A percentile compares a stretch with the other conserved stretches of the same genome.
phyloP scores from a whole-genome alignment of 768 basidiomycete genomes.

The Sarcodon sp. region DNA sequence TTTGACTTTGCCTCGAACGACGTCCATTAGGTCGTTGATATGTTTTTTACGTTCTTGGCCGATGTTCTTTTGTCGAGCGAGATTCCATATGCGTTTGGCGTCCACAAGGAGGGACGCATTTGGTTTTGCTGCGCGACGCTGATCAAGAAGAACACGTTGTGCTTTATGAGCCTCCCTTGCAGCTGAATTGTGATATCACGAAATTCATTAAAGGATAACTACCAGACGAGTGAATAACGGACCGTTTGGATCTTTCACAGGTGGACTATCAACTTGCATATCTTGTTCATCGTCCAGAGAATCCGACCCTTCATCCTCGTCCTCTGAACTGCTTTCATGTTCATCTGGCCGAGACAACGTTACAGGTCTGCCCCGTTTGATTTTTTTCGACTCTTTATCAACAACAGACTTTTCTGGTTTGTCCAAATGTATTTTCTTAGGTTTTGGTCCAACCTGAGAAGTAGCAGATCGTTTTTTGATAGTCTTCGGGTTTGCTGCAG shows the following conservation, averaged over 20 bases:
- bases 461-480: conserved; percentile 38
- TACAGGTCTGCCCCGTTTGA: conserved; percentile 52
- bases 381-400: conserved; percentile 20
- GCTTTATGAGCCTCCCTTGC: conserved; percentile 59
- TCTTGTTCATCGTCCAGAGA: conserved; percentile 19
- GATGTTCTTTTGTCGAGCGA: conserved; percentile 62
- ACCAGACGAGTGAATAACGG: conserved; percentile 6
- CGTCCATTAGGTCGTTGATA: conserved; percentile 58
- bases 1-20: conserved; percentile 70
- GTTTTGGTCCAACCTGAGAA: conserved; percentile 30
- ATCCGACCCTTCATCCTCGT: conserved; percentile 18
- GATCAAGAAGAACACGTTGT: conserved; percentile 52
- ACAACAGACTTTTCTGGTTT: conserved; percentile 9
- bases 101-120: conserved; percentile 55
- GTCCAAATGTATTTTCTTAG: conserved; percentile 41
- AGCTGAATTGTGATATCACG: conserved; percentile 22
- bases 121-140: conserved; percentile 68
- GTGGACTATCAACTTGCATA: conserved; percentile 15
- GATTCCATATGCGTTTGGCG: conserved; percentile 70
- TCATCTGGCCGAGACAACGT: conserved; percentile 26
- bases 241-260: conserved; percentile 50
- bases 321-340: conserved; percentile 26
- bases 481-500: conserved; percentile 22
- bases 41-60: conserved; percentile 33
- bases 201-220: background rate